Evolutionary conservation across 2,329 filamentous ascomycete genomes (phyloP).

Genomic region (Fusarium albosuccineum): DNA sequence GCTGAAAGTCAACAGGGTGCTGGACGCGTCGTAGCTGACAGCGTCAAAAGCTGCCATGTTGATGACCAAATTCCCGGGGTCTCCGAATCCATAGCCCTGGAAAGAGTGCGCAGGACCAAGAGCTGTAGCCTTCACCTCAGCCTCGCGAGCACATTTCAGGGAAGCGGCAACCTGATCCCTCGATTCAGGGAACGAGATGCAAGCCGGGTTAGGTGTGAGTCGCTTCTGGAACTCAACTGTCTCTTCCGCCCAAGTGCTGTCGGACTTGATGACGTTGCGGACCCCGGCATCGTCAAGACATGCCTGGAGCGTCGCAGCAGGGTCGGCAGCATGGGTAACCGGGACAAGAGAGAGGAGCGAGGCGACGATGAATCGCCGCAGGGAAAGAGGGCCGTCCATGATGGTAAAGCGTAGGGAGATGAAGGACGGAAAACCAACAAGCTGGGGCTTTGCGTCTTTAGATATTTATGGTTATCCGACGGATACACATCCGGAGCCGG

Average conservation of each 20-base stretch:
- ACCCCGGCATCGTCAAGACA: slow-evolving; percentile 23
- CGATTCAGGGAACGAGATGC: slow-evolving; percentile 37
- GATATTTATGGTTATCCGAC: too few relatives aligned
- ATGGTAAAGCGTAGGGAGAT: too few relatives aligned
- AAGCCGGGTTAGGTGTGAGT: slow-evolving; percentile 36
- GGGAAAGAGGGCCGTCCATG: too few relatives aligned
- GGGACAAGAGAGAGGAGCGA: too few relatives aligned
- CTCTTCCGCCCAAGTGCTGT: slow-evolving; percentile 32
- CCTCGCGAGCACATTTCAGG: slow-evolving; percentile 41
- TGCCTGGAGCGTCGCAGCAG: background rate
- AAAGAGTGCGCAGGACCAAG: slow-evolving; percentile 44
- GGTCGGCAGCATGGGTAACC: background rate
- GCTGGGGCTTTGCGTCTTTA: too few relatives aligned
- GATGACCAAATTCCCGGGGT: slow-evolving; percentile 41
- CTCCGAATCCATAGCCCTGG: slow-evolving; percentile 37
- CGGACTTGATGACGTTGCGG: slow-evolving; percentile 32
- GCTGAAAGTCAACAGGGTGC: slow-evolving; percentile 36
- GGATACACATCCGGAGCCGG: too few relatives aligned
- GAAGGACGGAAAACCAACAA: too few relatives aligned
- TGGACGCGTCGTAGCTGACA: slow-evolving; percentile 37
- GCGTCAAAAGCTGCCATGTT: slow-evolving; percentile 43
- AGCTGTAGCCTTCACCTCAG: slow-evolving; percentile 39
- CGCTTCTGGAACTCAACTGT: slow-evolving; percentile 39
- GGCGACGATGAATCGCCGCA: too few relatives aligned
- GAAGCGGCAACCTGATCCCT: slow-evolving; percentile 39